A percentile compares a stretch with the other conserved stretches of the same genome.
phyloP scores from a whole-genome alignment of 805 yeast genomes.

The Ogataea glucozyma region DNA sequence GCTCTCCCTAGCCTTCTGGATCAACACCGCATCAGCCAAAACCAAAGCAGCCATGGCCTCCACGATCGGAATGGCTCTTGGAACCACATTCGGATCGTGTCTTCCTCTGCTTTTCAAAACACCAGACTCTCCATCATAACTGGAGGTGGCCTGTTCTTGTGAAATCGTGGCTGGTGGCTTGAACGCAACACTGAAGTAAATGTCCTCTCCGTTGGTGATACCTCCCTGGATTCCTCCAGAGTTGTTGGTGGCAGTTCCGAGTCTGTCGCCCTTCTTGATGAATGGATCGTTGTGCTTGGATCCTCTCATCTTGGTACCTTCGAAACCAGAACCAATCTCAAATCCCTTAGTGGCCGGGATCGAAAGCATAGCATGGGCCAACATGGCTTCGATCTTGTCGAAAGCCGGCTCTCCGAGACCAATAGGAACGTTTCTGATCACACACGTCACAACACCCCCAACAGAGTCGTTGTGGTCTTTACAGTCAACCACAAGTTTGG shows the following conservation, averaged over 20 bases:
- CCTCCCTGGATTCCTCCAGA: constrained; percentile 99
- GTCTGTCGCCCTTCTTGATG: constrained; percentile 54
- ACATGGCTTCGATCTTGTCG: constrained; percentile 90
- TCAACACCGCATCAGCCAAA: constrained; percentile 77
- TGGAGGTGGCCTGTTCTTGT: constrained; percentile 85
- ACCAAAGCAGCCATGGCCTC: constrained; percentile 98
- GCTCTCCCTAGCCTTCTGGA: constrained; percentile 82
- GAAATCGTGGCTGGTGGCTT: constrained; percentile 98
- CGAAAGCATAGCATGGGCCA: constrained; percentile 98
- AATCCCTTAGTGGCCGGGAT: constrained; percentile 98
- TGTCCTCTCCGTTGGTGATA: constrained; percentile 92
- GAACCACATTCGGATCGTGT: constrained; percentile 98
- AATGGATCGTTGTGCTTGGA: constrained; percentile 93
- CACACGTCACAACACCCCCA: constrained; percentile 98
- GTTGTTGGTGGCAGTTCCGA: constrained; percentile 86
- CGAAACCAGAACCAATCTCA: constrained; percentile 95
- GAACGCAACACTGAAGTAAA: constrained; percentile 93
- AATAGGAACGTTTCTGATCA: constrained; percentile 86
- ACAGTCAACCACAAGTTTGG: constrained; percentile 79
- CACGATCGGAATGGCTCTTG: constrained; percentile 97
- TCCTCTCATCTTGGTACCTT: constrained; percentile 87
- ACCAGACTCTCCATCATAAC: constrained; percentile 88
- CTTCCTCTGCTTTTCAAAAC: constrained; percentile 94
- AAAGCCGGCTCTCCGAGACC: constrained; percentile 99
- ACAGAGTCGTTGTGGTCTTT: constrained; percentile 88